Base-by-base conservation (phyloP, 495 filamentous ascomycete genomes). In the Penicillium odoratum region DNA sequence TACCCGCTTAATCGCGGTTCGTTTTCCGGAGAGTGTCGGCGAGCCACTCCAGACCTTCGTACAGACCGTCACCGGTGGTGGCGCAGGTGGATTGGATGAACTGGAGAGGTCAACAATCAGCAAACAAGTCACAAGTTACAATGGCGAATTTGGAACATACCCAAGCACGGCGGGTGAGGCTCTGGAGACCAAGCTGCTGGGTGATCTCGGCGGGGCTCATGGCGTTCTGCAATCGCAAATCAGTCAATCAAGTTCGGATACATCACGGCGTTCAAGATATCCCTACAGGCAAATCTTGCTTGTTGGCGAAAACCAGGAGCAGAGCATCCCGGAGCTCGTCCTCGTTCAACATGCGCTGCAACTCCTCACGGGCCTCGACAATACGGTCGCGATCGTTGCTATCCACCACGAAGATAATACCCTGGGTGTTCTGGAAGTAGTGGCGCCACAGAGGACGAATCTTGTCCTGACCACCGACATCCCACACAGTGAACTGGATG, bases 391-490 rank as follows among this genome's bases (percentile, higher is more conserved):
- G 92, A 86, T 99, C 94, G 76, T 99, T 99, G 87, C 91, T 96
- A 78, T 99, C 94, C 68, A 99, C 95, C 60, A 99, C 94, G 84
- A 99, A 99, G 81, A 99, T 99, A 82, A 99, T 98, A 77, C 94
- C 94, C 81, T 99, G 94, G 62, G 94, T 99, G 81, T 99, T 99
- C 83, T 99, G 94, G 90, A 97, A 99, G 79, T 99, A 99, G 83
- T 99, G 94, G 81, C 94, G 89, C 94, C 94, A 99, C 71, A 99
- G 81, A 70, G 94, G 94, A 76, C 94, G 87, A 76, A 99, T 99
- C 90, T 99, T 99, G 84, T 99, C 94, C 84, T 99, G 94, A 73
- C 94, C 94, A 83, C 94, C 94, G 72, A 99, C 94, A 86, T 99
- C 94, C 94, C 94, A 99, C 76, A 99, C 94, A 74, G 94, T 99